phyloP scores from a whole-genome alignment of 371 early-diverging fungal species.

The Cokeromyces recurvatus region DNA sequence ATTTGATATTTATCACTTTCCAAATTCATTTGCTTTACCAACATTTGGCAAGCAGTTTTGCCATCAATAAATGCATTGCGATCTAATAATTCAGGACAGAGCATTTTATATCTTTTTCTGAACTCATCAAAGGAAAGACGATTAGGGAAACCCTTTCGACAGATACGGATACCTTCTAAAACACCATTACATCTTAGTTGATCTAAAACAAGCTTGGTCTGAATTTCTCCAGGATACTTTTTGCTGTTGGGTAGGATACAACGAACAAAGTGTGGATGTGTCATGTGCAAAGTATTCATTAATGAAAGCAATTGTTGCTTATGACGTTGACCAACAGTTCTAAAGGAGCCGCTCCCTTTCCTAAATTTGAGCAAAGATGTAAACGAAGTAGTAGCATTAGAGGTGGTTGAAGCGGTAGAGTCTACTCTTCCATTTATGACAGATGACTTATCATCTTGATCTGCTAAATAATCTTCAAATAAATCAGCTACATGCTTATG shows the following conservation, averaged over 20 bases:
- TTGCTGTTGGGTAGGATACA: constrained; percentile 99
- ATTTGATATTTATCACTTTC: constrained; percentile 85
- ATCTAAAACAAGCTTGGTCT: constrained; percentile 86
- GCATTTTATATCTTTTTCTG: constrained; percentile 93
- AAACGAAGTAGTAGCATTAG: constrained; percentile 6
- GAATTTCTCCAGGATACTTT: constrained; percentile 83
- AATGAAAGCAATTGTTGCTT: constrained; percentile 93
- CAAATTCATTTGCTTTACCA: constrained; percentile 71
- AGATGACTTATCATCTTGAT: constrained; percentile 18
- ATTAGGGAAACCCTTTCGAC: constrained; percentile 98
- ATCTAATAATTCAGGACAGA: constrained; percentile 58
- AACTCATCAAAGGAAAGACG: constrained; percentile 95
- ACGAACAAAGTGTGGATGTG: constrained; percentile 99
- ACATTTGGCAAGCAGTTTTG: constrained; percentile 72
- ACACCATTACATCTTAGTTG: constrained; percentile 99
- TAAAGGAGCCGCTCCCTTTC: constrained; percentile 78
- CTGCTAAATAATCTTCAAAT: constrained; percentile 78
- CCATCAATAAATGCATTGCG: constrained; percentile 87
- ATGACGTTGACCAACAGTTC: constrained; percentile 97
- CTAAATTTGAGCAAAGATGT: constrained; percentile 21
- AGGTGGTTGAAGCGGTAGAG: not conserved
- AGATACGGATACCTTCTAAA: constrained; percentile 99
- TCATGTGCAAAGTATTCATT: constrained; percentile 90
- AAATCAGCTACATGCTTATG: constrained; percentile 77
- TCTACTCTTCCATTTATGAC: not conserved